These are phyloP conservation scores for Pleurotus eryngii DNA, from an alignment of 768 basidiomycete species.

Conservation along the genomic window DNA sequence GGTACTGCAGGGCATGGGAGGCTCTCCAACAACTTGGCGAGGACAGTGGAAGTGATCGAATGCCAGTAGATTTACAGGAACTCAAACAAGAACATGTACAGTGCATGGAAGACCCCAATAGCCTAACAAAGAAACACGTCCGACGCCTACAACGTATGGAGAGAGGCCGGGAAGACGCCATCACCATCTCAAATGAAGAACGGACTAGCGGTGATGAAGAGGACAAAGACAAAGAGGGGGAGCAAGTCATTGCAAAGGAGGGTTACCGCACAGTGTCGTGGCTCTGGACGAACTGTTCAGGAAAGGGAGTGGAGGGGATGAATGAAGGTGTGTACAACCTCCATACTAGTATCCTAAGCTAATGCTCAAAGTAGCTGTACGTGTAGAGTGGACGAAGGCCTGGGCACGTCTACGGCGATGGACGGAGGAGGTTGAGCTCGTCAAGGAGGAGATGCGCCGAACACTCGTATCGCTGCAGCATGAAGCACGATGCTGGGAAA, in stretches of 20 bases:
- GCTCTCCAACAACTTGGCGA: background rate
- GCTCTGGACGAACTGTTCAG: background rate
- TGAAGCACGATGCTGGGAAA: background rate
- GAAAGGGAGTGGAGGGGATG: background rate
- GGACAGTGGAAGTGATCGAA: background rate
- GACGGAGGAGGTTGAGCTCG: constrained; percentile 11
- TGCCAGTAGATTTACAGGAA: background rate
- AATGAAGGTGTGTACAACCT: background rate
- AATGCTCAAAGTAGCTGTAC: constrained; percentile 1
- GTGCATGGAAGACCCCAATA: background rate
- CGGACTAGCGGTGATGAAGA: background rate
- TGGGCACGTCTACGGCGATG: constrained; percentile 8
- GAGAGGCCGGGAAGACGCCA: background rate
- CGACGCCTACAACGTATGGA: background rate
- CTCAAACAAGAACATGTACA: background rate
- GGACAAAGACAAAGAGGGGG: background rate
- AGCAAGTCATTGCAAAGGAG: background rate
- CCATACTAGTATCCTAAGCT: background rate
- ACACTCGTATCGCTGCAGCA: constrained; percentile 7
- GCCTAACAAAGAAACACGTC: background rate
- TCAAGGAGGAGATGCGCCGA: constrained; percentile 10
- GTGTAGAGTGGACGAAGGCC: constrained; percentile 14
- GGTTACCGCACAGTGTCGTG: background rate
- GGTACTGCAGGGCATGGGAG: background rate
- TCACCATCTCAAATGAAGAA: background rate